Conservation (phyloP, 768 basidiomycete genomes). For the Xanthoconium stramineum region DNA sequence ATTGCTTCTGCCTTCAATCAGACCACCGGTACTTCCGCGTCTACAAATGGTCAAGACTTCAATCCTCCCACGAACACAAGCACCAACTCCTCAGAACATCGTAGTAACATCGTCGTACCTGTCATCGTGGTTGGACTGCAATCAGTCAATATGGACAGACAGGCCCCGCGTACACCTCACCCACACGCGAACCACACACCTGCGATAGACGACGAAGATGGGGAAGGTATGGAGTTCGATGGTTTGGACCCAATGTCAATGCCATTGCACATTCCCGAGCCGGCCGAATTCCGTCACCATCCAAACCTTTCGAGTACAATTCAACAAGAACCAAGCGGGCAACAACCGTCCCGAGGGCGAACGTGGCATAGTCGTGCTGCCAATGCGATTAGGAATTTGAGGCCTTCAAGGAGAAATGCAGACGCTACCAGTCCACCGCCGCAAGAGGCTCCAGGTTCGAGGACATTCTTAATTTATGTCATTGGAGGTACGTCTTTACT, state of each 20-base stretch:
- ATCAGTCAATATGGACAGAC: conserved; percentile 55
- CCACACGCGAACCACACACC: conserved; percentile 9
- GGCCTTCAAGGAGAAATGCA: conserved; percentile 34
- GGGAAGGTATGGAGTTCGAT: conserved; percentile 27
- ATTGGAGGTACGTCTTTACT: conserved; percentile 58
- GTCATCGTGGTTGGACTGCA: conserved; percentile 84
- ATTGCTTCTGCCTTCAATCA: conserved; percentile 9
- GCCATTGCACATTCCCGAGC: conserved; percentile 29
- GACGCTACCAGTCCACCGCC: conserved; percentile 21
- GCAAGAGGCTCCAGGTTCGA: conserved; percentile 21
- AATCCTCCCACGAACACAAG: conserved; percentile 12
- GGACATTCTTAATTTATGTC: conserved; percentile 89
- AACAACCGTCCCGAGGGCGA: conserved; percentile 32
- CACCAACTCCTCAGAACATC: conserved; percentile 24
- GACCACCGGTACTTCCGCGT: conserved; percentile 3
- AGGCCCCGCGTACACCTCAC: conserved; percentile 23
- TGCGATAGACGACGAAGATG: conserved; percentile 24
- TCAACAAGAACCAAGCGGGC: conserved; percentile 15
- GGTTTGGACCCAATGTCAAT: conserved; percentile 23
- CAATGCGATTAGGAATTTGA: conserved; percentile 55
- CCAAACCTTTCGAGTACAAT: conserved; percentile 8
- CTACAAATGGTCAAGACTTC: conserved; percentile 15
- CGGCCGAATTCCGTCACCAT: conserved; percentile 19
- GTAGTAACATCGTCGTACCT: conserved; percentile 58
- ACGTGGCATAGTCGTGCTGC: conserved; percentile 64